Conservation (phyloP, 495 filamentous ascomycete species). For the Talaromyces adpressus region DNA sequence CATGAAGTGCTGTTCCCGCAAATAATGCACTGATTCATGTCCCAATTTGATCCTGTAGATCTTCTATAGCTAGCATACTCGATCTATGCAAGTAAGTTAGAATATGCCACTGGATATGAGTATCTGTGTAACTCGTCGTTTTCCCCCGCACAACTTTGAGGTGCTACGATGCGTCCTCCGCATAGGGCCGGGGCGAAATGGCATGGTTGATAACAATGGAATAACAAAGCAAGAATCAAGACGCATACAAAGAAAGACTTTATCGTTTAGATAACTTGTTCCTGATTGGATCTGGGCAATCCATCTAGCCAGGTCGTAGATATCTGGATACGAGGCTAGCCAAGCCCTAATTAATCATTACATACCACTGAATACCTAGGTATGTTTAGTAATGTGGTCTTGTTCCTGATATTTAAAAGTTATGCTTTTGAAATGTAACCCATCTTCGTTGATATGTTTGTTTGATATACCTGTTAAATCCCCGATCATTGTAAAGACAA, state of each 20-base stretch:
- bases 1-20: background rate
- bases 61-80: background rate
- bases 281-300: background rate
- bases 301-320: background rate
- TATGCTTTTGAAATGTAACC: background rate
- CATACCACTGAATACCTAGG: background rate
- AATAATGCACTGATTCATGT: background rate
- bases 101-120: background rate
- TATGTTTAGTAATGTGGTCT: background rate
- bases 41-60: background rate
- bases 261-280: background rate
- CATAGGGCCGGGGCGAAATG: background rate
- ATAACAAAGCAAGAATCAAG: background rate
- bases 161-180: background rate
- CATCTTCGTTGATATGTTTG: background rate
- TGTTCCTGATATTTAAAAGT: background rate
- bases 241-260: background rate
- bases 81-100: background rate
- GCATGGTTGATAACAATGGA: background rate
- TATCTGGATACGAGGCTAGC: background rate
- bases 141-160: background rate
- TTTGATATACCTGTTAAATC: background rate
- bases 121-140: background rate
- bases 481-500: background rate
- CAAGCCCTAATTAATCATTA: background rate